Evolutionary conservation across 805 yeast genomes (phyloP), one percentile per base, ranked within the genome.

Genomic region (Yarrowia deformans): DNA sequence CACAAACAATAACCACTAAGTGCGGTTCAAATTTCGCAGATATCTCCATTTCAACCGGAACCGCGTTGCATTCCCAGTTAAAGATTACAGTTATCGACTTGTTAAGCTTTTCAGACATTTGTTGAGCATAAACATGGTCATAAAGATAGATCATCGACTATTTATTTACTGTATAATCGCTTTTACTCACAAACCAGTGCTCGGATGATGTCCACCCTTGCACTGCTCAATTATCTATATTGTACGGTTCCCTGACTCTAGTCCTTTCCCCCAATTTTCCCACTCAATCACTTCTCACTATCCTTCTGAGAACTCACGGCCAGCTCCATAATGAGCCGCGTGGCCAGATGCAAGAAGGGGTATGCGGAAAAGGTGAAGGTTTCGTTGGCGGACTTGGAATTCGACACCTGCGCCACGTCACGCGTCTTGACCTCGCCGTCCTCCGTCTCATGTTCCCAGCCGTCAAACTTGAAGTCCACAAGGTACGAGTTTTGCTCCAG

Each of bases 391-490:
- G 49, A 43, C 35, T 54, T 66, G 8, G 61, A 50, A 34, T 42
- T 52, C 35, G 66, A 43, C 52, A 63, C 58, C 58, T 70, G 70
- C 45, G 74, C 68, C 54, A 70, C 68, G 19, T 70, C 66, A 66
- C 54, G 61, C 32, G 71, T 71, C 43, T 64, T 71, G 43, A 42
- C 29, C 8, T 69, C 68, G 19, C 52, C 70, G 37, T 45, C 42
- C 19, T 67, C 72, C 9, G 70, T 43, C 54, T 71, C 69, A 12
- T 52, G 42, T 76, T 93, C 98, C 97, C 98, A 94, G 0, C 98
- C 98, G 77, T 94, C 98, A 77, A 94, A 95, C 79, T 95, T 95
- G 83, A 95, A 95, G 79, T 95, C 99, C 10, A 95, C 98, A 66
- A 95, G 82, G 76, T 95, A 95, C 19, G 68, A 63, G 79, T 95